Evolutionary conservation across 2,329 filamentous ascomycete genomes (phyloP).

Genomic region (Xylariaceae sp.): DNA sequence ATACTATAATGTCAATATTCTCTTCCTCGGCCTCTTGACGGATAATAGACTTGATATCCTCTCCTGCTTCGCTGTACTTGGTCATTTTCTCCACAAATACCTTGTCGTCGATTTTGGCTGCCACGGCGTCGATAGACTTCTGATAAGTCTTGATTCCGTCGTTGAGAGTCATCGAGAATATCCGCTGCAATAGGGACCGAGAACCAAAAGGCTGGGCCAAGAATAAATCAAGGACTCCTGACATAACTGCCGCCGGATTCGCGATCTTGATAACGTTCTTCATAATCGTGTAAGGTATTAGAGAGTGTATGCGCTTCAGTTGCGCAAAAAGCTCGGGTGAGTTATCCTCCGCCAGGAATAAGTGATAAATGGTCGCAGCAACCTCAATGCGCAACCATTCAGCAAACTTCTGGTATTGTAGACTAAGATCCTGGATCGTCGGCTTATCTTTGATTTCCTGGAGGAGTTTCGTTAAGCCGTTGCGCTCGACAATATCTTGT

Average conservation of each 20-base stretch:
- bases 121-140: constrained; percentile 74
- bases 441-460: constrained; percentile 87
- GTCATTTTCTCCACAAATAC: constrained; percentile 77
- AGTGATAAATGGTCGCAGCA: constrained; percentile 90
- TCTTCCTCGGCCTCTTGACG: constrained; percentile 68
- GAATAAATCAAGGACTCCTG: constrained; percentile 89
- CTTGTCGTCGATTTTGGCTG: constrained; percentile 72
- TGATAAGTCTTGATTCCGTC: constrained; percentile 87
- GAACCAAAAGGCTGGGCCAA: constrained; percentile 90
- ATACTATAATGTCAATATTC: constrained; percentile 77
- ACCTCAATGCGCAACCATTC: constrained; percentile 98
- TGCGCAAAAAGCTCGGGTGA: constrained; percentile 94
- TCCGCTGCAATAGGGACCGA: constrained; percentile 84
- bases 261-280: constrained; percentile 97
- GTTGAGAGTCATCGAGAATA: constrained; percentile 85
- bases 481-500: constrained; percentile 61
- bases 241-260: constrained; percentile 96
- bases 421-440: constrained; percentile 78
- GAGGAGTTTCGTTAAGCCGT: constrained; percentile 89
- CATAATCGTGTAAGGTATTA: constrained; percentile 86
- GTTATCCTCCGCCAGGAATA: constrained; percentile 97
- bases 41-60: constrained; percentile 68
- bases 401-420: constrained; percentile 96
- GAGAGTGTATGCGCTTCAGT: constrained; percentile 85
- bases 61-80: constrained; percentile 69